These are phyloP conservation scores for Mycena chlorophos DNA, from an alignment of 768 basidiomycete species.

Conservation along the genomic window DNA sequence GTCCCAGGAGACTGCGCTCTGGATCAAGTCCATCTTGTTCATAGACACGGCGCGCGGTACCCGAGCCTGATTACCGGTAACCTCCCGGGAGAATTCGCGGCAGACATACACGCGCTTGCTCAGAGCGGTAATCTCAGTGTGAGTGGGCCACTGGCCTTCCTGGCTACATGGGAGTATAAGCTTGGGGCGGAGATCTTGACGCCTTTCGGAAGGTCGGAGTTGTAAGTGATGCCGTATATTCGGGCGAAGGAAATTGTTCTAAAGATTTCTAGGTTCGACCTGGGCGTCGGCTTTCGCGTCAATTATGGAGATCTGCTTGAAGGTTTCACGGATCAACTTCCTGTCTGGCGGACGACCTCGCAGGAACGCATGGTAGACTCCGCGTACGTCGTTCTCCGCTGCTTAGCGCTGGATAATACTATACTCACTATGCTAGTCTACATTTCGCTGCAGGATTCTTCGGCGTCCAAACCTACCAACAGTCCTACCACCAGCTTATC, in stretches of 20 bases:
- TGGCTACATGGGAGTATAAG: conserved; percentile 76
- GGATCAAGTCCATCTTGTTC: conserved; percentile 57
- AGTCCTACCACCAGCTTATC: conserved; percentile 60
- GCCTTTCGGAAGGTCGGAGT: conserved; percentile 72
- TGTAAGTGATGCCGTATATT: conserved; percentile 39
- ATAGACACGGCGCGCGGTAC: conserved; percentile 70
- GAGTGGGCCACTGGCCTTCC: conserved; percentile 56
- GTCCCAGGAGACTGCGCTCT: conserved; percentile 50
- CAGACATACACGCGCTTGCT: conserved; percentile 48
- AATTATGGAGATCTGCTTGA: conserved; percentile 58
- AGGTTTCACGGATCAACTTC: conserved; percentile 46
- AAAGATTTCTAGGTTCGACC: conserved; percentile 40
- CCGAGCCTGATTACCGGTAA: conserved; percentile 50
- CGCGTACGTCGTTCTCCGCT: conserved; percentile 30
- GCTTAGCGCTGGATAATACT: not conserved
- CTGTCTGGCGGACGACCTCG: conserved; percentile 65
- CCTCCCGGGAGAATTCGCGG: conserved; percentile 46
- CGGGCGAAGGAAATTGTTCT: not conserved
- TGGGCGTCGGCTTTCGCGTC: conserved; percentile 59
- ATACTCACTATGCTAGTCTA: conserved; percentile 25
- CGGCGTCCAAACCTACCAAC: conserved; percentile 48
- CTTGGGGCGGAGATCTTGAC: conserved; percentile 77
- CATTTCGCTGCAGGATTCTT: conserved; percentile 62
- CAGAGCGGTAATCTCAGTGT: conserved; percentile 45
- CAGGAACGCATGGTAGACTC: conserved; percentile 59